phyloP scores from a whole-genome alignment of 202 grass and related monocot genomes.

The Setaria viridis region DNA sequence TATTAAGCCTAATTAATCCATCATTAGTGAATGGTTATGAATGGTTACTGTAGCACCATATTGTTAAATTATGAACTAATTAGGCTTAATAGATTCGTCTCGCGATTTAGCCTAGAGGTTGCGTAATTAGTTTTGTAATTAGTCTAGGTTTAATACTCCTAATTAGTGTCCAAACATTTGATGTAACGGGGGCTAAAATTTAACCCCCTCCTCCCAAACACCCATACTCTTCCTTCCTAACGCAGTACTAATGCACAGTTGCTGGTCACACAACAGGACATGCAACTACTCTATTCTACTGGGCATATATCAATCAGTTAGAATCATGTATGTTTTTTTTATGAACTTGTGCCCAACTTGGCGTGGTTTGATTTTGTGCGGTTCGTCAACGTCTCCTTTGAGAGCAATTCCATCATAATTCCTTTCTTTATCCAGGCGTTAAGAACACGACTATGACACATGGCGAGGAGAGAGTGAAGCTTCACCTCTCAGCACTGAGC shows the following conservation, averaged over 20 bases:
- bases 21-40: too few species aligned
- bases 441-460: constrained; percentile 23
- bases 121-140: too few species aligned
- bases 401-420: not conserved
- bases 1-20: too few species aligned
- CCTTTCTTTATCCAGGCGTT: constrained; percentile 41
- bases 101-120: too few species aligned
- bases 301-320: not conserved
- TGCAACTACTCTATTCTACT: not conserved
- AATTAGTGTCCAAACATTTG: too few species aligned
- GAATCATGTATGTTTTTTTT: not conserved
- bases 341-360: not conserved
- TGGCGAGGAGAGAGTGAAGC: constrained; percentile 12
- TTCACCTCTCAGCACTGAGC: not conserved
- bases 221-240: not conserved
- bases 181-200: too few species aligned
- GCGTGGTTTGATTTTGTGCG: not conserved
- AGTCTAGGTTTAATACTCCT: too few species aligned
- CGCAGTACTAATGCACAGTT: not conserved
- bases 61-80: too few species aligned
- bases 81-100: too few species aligned
- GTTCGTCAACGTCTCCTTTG: constrained; percentile 7
- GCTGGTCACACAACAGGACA: not conserved
- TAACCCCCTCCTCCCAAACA: not conserved
- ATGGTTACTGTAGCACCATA: too few species aligned